These are phyloP conservation scores for Pseudogymnoascus sp. DNA, from an alignment of 2,329 filamentous ascomycete genomes.

Conservation along the genomic window DNA sequence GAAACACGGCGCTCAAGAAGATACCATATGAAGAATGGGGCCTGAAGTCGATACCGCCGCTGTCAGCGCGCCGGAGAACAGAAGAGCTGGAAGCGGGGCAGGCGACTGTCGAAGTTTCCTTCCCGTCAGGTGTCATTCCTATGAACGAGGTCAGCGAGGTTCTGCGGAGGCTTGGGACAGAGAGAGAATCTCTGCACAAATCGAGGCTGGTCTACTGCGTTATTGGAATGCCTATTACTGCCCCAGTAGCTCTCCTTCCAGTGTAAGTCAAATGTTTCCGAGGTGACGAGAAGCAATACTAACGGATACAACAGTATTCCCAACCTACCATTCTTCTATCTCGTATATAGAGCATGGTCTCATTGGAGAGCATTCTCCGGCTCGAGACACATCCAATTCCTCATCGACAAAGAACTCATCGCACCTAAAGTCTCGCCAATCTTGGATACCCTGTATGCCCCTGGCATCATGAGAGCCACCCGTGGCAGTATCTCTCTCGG, in stretches of 20 bases:
- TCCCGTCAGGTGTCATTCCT: slow-evolving; percentile 63
- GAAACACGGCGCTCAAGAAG: slow-evolving; percentile 74
- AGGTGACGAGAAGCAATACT: slow-evolving; percentile 9
- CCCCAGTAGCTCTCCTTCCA: slow-evolving; percentile 76
- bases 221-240: slow-evolving; percentile 71
- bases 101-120: slow-evolving; percentile 65
- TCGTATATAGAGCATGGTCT: slow-evolving; percentile 83
- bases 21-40: slow-evolving; percentile 98
- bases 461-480: slow-evolving; percentile 13
- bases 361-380: slow-evolving; percentile 83
- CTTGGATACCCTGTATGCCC: slow-evolving; percentile 65
- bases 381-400: slow-evolving; percentile 74
- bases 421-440: slow-evolving; percentile 54
- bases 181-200: slow-evolving; percentile 71
- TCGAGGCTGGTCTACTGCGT: slow-evolving; percentile 73
- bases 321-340: slow-evolving; percentile 95
- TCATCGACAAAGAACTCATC: slow-evolving; percentile 66
- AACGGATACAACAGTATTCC: slow-evolving; percentile 54
- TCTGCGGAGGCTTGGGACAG: slow-evolving; percentile 65
- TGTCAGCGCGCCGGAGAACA: slow-evolving; percentile 57
- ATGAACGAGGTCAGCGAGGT: slow-evolving; percentile 54
- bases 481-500: slow-evolving; percentile 10
- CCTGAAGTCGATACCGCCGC: slow-evolving; percentile 82
- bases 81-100: slow-evolving; percentile 57
- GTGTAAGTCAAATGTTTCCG: slow-evolving; percentile 50